Conservation (phyloP, 2,329 filamentous ascomycete genomes). For the Magnaporthiopsis rhizophila region DNA sequence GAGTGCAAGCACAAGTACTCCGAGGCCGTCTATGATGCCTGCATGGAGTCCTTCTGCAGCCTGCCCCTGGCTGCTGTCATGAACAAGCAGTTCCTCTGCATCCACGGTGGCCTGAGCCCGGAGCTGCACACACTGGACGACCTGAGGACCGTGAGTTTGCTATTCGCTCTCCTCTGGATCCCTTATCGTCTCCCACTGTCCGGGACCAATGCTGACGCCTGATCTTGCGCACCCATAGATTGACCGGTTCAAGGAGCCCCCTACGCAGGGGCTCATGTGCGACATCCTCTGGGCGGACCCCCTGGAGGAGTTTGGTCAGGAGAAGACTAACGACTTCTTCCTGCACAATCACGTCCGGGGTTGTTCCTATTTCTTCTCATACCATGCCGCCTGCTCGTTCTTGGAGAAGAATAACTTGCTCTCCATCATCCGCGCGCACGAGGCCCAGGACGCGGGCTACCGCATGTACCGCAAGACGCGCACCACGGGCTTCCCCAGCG, state of each 20-base stretch:
- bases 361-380: constrained; percentile 99
- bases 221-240: constrained; percentile 48
- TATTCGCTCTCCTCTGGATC: background rate
- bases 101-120: constrained; percentile 91
- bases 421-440: constrained; percentile 94
- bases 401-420: constrained; percentile 98
- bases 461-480: constrained; percentile 98
- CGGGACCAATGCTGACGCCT: constrained; percentile 1
- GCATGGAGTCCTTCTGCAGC: constrained; percentile 96
- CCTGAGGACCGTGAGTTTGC: constrained; percentile 63
- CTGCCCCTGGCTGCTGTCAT: constrained; percentile 92
- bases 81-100: constrained; percentile 99
- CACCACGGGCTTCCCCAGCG: constrained; percentile 95
- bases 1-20: constrained; percentile 99
- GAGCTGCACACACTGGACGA: constrained; percentile 95
- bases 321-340: constrained; percentile 97
- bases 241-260: constrained; percentile 94
- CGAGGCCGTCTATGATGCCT: constrained; percentile 90
- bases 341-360: constrained; percentile 97
- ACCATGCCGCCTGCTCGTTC: constrained; percentile 93
- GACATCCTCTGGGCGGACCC: constrained; percentile 99
- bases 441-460: constrained; percentile 97
- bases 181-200: constrained; percentile 12
- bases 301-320: constrained; percentile 95
- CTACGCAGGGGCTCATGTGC: constrained; percentile 97